Evolutionary conservation across 257 asterid genomes (phyloP).

Genomic region (Solanum tacnaense): DNA sequence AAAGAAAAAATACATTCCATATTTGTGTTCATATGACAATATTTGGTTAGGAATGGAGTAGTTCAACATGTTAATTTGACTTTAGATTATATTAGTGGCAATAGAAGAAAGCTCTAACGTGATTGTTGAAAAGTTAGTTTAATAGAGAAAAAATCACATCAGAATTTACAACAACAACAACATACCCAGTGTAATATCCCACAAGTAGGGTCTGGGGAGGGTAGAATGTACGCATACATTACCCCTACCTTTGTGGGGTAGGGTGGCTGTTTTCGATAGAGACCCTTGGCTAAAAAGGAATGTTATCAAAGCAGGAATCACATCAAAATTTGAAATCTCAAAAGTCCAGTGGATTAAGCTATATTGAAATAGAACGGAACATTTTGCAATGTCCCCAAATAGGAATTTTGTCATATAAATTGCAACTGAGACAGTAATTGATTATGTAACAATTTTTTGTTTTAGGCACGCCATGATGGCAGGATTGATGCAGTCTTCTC

Average conservation of each 20-base stretch:
- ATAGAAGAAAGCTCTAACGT: not conserved
- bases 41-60: not conserved
- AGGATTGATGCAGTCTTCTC: constrained; percentile 61
- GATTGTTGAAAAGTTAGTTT: not conserved
- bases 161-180: not conserved
- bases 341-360: not conserved
- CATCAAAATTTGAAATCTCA: not conserved
- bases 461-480: constrained; percentile 50
- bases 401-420: not conserved
- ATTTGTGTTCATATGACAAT: not conserved
- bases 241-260: not conserved
- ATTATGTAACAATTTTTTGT: constrained; percentile 3
- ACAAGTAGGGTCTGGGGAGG: not conserved
- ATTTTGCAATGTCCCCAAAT: not conserved
- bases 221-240: not conserved
- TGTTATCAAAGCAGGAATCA: not conserved
- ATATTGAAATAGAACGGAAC: not conserved
- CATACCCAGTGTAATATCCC: not conserved
- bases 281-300: not conserved
- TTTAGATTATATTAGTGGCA: not conserved
- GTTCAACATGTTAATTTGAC: not conserved
- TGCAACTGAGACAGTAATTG: not conserved
- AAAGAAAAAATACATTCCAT: not conserved
- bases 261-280: not conserved
- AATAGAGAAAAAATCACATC: not conserved